Evolutionary conservation across 176 grass and related monocot species (phyloP).

Genomic region (Oryza officinalis): DNA sequence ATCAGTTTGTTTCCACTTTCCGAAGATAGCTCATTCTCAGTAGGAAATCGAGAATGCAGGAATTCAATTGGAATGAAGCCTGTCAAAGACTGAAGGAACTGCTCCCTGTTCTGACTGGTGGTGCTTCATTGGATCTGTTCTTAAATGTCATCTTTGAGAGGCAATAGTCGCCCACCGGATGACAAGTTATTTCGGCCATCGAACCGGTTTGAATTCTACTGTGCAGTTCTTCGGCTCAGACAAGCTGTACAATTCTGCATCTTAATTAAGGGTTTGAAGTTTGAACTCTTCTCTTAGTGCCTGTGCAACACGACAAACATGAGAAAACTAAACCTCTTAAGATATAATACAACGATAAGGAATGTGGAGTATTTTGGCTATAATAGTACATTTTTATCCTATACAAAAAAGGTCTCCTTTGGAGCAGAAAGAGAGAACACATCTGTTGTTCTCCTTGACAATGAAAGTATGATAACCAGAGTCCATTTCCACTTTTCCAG

Average conservation of each 20-base stretch:
- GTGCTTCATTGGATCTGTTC: not conserved
- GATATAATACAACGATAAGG: too few species aligned
- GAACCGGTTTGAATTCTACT: not conserved
- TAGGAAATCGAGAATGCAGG: not conserved
- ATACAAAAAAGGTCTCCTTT: slow-evolving; percentile 2
- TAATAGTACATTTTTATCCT: not conserved
- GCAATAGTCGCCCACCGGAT: too few species aligned
- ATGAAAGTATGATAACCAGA: not conserved
- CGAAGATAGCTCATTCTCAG: slow-evolving; percentile 12
- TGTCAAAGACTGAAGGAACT: not conserved
- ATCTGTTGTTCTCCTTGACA: not conserved
- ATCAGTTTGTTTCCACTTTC: slow-evolving; percentile 46
- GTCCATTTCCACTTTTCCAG: not conserved
- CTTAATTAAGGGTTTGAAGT: not conserved
- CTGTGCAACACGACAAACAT: not conserved
- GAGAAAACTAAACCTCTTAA: too few species aligned
- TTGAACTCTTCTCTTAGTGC: not conserved
- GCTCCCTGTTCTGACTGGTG: not conserved
- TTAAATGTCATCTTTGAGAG: not conserved
- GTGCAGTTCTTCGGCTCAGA: not conserved
- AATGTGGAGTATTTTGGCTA: too few species aligned
- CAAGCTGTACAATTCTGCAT: not conserved
- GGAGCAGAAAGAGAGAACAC: not conserved
- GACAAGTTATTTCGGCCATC: too few species aligned
- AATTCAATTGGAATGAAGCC: not conserved